Percentiles rank a stretch among this genome's conserved stretches.
phyloP scores from a whole-genome alignment of 345 rosid genomes.

The Murraya paniculata region DNA sequence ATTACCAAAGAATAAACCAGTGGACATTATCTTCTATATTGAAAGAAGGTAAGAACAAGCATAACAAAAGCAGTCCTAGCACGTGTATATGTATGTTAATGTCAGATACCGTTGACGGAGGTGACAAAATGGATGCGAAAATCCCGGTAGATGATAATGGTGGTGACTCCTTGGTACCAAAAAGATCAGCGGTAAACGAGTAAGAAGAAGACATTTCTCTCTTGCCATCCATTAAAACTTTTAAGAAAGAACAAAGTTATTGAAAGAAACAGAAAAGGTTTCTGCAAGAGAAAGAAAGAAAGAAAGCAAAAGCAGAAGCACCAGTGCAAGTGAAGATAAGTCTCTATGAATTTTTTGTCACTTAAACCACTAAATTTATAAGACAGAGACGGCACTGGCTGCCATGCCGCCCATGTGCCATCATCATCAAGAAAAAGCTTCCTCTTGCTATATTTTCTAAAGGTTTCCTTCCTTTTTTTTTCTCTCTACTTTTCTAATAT shows the following conservation, averaged over 20 bases:
- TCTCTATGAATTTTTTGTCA: not conserved
- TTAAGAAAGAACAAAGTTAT: not conserved
- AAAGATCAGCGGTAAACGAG: slow-evolving; percentile 60
- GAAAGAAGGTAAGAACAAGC: not conserved
- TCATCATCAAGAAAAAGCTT: slow-evolving; percentile 5
- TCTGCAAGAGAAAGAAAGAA: slow-evolving; percentile 2
- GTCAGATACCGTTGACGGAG: slow-evolving; percentile 45
- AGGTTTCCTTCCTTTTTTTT: not conserved
- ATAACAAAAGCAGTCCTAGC: not conserved
- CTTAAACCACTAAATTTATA: slow-evolving; percentile 21
- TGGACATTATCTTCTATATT: not conserved
- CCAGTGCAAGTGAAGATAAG: not conserved
- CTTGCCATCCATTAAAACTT: slow-evolving; percentile 48
- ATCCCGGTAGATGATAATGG: slow-evolving; percentile 48
- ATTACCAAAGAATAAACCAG: not conserved
- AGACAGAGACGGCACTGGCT: slow-evolving; percentile 20
- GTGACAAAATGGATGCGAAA: slow-evolving; percentile 64
- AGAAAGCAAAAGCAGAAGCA: not conserved
- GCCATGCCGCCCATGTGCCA: slow-evolving; percentile 41
- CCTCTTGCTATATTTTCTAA: not conserved
- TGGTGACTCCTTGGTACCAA: slow-evolving; percentile 57
- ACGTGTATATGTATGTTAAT: not conserved
- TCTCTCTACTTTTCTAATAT: not conserved
- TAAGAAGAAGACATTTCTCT: slow-evolving; percentile 43
- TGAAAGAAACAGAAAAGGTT: not conserved